A percentile compares a stretch with the other conserved stretches of the same genome.
phyloP scores from a whole-genome alignment of 176 grass and related monocot genomes.

The Chloris gayana region DNA sequence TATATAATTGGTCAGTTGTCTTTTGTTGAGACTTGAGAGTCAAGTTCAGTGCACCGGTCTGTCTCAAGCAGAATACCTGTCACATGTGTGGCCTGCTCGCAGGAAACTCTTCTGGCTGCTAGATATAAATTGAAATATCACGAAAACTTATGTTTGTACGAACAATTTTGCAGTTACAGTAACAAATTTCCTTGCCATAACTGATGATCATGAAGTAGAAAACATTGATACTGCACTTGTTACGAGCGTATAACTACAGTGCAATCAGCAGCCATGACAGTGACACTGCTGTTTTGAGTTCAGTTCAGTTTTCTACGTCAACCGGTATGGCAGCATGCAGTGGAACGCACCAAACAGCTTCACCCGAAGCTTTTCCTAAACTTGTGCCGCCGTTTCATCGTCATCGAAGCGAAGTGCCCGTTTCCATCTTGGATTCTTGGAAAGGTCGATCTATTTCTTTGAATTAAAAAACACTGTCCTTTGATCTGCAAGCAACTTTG shows the following conservation, averaged over 20 bases:
- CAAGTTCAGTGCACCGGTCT: background rate
- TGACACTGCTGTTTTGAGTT: background rate
- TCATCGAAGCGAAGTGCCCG: background rate
- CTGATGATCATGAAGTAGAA: background rate
- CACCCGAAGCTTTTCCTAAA: background rate
- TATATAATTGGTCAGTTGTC: too few relatives aligned
- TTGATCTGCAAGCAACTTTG: background rate
- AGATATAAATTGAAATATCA: background rate
- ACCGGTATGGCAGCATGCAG: background rate
- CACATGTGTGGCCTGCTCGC: background rate
- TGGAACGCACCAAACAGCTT: constrained; percentile 30
- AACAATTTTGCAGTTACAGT: background rate
- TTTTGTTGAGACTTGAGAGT: too few relatives aligned
- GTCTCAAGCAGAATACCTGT: background rate
- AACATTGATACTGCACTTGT: background rate
- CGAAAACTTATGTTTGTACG: background rate
- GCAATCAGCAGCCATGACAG: background rate
- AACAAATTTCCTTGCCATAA: background rate
- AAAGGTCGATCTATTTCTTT: background rate
- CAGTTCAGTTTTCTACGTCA: background rate
- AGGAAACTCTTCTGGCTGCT: background rate
- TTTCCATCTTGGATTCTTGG: background rate
- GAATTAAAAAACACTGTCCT: background rate
- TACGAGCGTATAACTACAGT: background rate
- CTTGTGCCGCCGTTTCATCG: background rate